These are phyloP conservation scores for Clathrus columnatus DNA, from an alignment of 768 basidiomycete species.

Conservation along the genomic window DNA sequence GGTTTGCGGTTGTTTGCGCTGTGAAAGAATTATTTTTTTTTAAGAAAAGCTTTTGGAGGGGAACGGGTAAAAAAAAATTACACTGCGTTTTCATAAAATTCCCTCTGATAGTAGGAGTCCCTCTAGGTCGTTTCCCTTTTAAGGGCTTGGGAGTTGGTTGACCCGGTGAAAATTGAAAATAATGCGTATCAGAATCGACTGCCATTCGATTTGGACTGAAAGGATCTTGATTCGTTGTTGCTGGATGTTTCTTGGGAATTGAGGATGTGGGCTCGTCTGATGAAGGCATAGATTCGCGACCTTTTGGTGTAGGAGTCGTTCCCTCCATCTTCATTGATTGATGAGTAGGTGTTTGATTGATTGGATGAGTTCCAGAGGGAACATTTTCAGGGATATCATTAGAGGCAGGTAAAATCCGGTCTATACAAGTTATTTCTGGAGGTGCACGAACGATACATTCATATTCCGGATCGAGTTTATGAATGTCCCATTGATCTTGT, in stretches of 20 bases:
- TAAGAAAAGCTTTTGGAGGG: too few relatives aligned
- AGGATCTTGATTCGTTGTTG: constrained; percentile 39
- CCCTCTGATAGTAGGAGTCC: too few relatives aligned
- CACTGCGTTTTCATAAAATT: too few relatives aligned
- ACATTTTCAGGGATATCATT: background rate
- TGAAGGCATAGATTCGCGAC: background rate
- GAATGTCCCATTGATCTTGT: constrained; percentile 81
- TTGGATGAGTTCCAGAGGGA: constrained; percentile 6
- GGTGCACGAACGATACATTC: constrained; percentile 44
- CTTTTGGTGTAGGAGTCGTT: constrained; percentile 17
- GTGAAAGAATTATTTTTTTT: too few relatives aligned
- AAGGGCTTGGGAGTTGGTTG: too few relatives aligned
- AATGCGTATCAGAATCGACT: too few relatives aligned
- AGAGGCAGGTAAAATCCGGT: constrained; percentile 11
- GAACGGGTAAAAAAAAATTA: too few relatives aligned
- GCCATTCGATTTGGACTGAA: too few relatives aligned
- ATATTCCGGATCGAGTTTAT: constrained; percentile 73
- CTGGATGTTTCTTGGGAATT: constrained; percentile 24
- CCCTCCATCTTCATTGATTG: constrained; percentile 14
- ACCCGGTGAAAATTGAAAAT: too few relatives aligned
- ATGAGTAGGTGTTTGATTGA: constrained; percentile 10
- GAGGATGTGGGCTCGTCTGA: background rate
- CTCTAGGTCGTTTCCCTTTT: constrained; percentile 20
- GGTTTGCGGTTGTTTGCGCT: too few relatives aligned
- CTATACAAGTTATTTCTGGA: constrained; percentile 22